These are phyloP conservation scores for Cyberlindnera xishuangbannaensis DNA, from an alignment of 805 yeast genomes.

Conservation along the genomic window DNA sequence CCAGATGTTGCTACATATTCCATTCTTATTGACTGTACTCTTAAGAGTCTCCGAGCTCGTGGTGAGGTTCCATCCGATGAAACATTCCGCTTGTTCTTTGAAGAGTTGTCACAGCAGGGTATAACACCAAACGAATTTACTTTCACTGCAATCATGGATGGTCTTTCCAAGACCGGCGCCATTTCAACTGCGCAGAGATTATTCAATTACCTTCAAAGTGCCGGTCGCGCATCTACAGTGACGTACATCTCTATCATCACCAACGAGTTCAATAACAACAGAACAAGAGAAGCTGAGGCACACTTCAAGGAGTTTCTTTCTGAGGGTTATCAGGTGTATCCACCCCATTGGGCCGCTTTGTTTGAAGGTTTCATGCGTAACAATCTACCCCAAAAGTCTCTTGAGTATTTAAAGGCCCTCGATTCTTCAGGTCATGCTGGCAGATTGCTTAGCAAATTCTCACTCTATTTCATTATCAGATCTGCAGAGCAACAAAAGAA, in stretches of 20 bases:
- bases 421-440: conserved; percentile 2
- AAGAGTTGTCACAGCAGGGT: conserved; percentile 34
- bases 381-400: conserved; percentile 8
- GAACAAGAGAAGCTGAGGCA: conserved; percentile 31
- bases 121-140: conserved; percentile 40
- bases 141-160: conserved; percentile 46
- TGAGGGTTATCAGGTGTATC: conserved; percentile 6
- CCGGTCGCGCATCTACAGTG: conserved; percentile 30
- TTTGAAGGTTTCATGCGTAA: conserved; percentile 21
- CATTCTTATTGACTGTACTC: conserved; percentile 46
- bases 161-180: conserved; percentile 41
- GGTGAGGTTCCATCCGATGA: conserved; percentile 36
- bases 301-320: conserved; percentile 30
- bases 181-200: conserved; percentile 48
- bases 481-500: conserved; percentile 14
- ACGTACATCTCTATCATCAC: conserved; percentile 43
- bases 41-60: conserved; percentile 40
- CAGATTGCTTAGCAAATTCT: conserved; percentile 12
- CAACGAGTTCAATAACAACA: conserved; percentile 41
- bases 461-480: conserved; percentile 18
- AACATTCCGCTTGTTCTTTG: conserved; percentile 34
- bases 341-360: conserved; percentile 21
- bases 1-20: conserved; percentile 65
- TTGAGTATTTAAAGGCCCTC: conserved; percentile 14
- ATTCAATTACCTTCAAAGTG: conserved; percentile 35